Conservation (phyloP, 257 asterid genomes). For the Henckelia pumila region DNA sequence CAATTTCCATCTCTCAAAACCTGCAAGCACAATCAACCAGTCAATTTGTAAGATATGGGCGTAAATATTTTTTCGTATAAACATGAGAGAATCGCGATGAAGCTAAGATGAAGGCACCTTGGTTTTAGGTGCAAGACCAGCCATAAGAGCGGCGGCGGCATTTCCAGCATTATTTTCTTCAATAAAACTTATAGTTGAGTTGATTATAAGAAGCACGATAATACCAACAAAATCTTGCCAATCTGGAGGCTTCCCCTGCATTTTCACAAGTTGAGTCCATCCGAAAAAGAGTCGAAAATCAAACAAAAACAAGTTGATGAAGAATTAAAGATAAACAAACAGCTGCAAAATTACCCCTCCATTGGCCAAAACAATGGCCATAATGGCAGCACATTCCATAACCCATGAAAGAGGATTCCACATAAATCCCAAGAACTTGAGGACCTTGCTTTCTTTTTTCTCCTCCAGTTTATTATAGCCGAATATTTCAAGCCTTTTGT, state of each 20-base stretch:
- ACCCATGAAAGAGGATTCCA: conserved; percentile 65
- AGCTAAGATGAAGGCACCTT: conserved; percentile 35
- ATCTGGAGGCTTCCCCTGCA: conserved; percentile 49
- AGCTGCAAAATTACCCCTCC: conserved; percentile 57
- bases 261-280: neutral
- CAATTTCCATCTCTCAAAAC: conserved; percentile 72
- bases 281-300: neutral
- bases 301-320: neutral
- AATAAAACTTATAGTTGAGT: no score
- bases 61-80: neutral
- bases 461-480: conserved; percentile 53
- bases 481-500: conserved; percentile 36
- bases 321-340: neutral
- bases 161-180: no score
- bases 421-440: conserved; percentile 51
- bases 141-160: no score
- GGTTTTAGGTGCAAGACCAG: conserved; percentile 57
- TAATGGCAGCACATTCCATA: conserved; percentile 51
- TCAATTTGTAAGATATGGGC: neutral
- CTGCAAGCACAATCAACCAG: conserved; percentile 24
- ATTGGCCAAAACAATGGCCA: conserved; percentile 62
- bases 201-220: no score
- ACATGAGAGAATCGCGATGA: neutral
- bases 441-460: conserved; percentile 44
- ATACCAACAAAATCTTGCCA: no score